Evolutionary conservation across 2,329 filamentous ascomycete species (phyloP), one percentile per base, ranked within the genome.

Genomic region (Aspergillus sp.): DNA sequence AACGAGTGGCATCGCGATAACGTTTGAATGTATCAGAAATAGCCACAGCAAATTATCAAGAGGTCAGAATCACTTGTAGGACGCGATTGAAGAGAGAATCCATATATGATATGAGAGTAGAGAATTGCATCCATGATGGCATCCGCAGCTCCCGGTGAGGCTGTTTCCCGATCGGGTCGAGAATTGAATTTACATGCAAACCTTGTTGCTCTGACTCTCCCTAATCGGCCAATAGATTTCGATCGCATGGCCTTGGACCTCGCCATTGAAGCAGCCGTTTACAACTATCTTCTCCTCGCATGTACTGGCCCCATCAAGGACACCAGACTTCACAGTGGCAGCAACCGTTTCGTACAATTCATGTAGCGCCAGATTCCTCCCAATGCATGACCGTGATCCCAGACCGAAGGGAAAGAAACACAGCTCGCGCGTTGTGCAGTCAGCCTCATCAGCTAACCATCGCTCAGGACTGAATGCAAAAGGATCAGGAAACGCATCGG

Each of bases 361-460:
- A 9, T n/a, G 5, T 21, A 43, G 50, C 6, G 56, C 56, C 19
- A 58, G 48, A 32, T 51, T 58, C n/a, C 47, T 30, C 12, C 56
- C 48, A 15, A 58, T 23, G 43, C 56, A 58, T 7, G 48, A 48
- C 21, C 55, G 45, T 2, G 55, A 51, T 41, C 55, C 55, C 19
- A 58, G 30, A 8, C 55, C 55, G 39, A 58, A 58, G 21, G 55
- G 19, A 13, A 58, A 43, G 45, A 30, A 49, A 17, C 36, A 58
- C n/a, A 23, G 39, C 12, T 32, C 48, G 17, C 36, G 32, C 23
- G 4, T 39, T 12, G 4, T 5, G 32, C 10, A 36, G 32, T 13
- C 32, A 13, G 12, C 12, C 32, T 43, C 17, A 19, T 17, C n/a
- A 17, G 7, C 13, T 8, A 45, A n/a, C 56, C 56, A 58, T 9